Base-by-base conservation (phyloP, 202 grass and related monocot genomes). In the Zizania palustris region DNA sequence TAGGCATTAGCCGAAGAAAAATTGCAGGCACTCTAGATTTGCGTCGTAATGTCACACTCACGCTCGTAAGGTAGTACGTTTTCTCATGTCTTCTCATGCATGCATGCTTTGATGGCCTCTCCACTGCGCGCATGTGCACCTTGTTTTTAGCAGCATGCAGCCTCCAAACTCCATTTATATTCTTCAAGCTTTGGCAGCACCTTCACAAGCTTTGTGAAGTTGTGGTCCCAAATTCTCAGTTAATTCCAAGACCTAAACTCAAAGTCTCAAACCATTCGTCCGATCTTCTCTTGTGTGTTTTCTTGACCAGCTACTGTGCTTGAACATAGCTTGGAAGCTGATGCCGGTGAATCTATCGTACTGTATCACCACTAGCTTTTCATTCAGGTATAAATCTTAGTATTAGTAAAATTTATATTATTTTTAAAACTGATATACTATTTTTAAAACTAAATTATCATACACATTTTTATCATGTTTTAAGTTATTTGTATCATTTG, bases 151-250 rank as follows among this genome's bases (percentile, higher is more conserved):
- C 45, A 13, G 45, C 1, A 4, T 45, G 64, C 54, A 33, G 63
- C 18, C 65, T 34, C 39, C 39, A 59, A 55, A 42, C 62, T 57
- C 9, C 35, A 63, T 76, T 76, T 28, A 28, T 28, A 28, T 28
- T 28, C 28, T 28, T 28, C 1, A 28, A 28, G 46, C 14, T 69
- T 69, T 59, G 60, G 33, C 21, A 28, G 21, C 56, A n/a, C 57
- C 73, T 48, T 33, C 34, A 21, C 48, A 66, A 72, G 50, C 48
- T 62, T 62, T 51, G 55, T 74, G 28, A 28, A 28, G n/a, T 28
- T 28, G 28, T 28, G 83, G 80, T n/a, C 45, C 40, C 21, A 19
- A 9, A 55, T 55, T 55, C 51, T 20, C n/a, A 55, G 8, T 55
- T 20, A 41, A 39, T 44, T 33, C 70, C 37, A 14, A 75, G 71